Evolutionary conservation across 1,139 yeast genomes (phyloP).

Genomic region (Taphrina sp.): DNA sequence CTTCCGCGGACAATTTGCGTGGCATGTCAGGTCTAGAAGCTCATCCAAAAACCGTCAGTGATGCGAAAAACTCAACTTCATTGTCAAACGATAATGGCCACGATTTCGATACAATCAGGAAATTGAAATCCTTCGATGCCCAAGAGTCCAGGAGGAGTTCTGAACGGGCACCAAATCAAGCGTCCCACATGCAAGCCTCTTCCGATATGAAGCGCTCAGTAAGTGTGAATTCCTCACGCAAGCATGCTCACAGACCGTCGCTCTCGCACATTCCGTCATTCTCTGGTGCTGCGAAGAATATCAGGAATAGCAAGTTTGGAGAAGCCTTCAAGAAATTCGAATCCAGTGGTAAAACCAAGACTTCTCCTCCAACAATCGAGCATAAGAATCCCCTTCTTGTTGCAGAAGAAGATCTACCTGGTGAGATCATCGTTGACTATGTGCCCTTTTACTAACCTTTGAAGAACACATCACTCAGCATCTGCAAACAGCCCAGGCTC

Average conservation of each 20-base stretch:
- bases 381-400: constrained; percentile 21
- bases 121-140: constrained; percentile 46
- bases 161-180: too few relatives aligned
- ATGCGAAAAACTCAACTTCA: too few relatives aligned
- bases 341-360: constrained; percentile 1
- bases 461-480: constrained; percentile 21
- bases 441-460: neutral
- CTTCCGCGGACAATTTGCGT: constrained; percentile 10
- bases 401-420: constrained; percentile 25
- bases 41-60: constrained; percentile 42
- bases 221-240: constrained; percentile 11
- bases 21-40: constrained; percentile 37
- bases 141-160: too few relatives aligned
- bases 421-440: neutral
- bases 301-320: constrained; percentile 38
- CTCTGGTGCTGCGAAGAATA: constrained; percentile 29
- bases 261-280: constrained; percentile 30
- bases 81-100: constrained; percentile 52
- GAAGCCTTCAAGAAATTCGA: constrained; percentile 39
- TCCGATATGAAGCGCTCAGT: constrained; percentile 5
- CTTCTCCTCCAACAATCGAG: constrained; percentile 9
- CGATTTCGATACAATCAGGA: constrained; percentile 60
- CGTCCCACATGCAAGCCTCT: neutral
- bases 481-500: constrained; percentile 16
- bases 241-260: constrained; percentile 36